Conservation (phyloP, 495 filamentous ascomycete species). For the Sporormia fimetaria region DNA sequence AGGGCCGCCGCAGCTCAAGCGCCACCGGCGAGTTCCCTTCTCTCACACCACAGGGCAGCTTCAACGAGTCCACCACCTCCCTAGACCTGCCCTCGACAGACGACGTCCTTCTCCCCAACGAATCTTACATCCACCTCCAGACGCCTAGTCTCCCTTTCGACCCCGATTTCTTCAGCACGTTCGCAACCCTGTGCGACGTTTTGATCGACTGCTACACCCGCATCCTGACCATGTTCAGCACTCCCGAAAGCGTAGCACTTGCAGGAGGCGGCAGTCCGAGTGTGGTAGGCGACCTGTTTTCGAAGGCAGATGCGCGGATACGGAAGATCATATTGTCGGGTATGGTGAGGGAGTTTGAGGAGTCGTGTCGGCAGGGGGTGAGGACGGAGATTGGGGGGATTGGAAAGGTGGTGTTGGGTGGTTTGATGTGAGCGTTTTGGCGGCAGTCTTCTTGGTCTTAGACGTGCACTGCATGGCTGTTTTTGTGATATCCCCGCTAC, state of each 20-base stretch:
- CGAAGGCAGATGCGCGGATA: constrained; percentile 75
- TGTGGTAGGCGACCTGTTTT: constrained; percentile 66
- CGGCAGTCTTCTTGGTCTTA: no score
- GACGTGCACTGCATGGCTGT: no score
- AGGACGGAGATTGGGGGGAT: constrained; percentile 73
- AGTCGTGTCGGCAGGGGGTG: constrained; percentile 58
- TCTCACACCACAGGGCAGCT: constrained; percentile 28
- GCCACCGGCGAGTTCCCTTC: constrained; percentile 40
- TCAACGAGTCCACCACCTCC: constrained; percentile 34
- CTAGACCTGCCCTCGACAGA: constrained; percentile 30
- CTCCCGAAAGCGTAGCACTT: constrained; percentile 50
- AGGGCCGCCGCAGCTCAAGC: constrained; percentile 61
- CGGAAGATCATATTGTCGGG: constrained; percentile 76
- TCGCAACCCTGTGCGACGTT: constrained; percentile 93
- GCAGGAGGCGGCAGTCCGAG: constrained; percentile 17
- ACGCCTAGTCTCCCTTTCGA: constrained; percentile 94
- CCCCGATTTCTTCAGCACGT: constrained; percentile 93
- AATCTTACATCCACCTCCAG: constrained; percentile 78
- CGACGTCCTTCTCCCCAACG: constrained; percentile 38
- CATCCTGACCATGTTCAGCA: constrained; percentile 58
- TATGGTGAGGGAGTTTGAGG: constrained; percentile 87
- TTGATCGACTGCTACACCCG: constrained; percentile 84
- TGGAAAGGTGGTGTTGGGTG: constrained; percentile 79
- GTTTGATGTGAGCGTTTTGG: constrained; percentile 67
- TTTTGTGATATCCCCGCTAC: no score